Evolutionary conservation across 805 yeast genomes (phyloP).

Genomic region (Yamadazyma philogaea): DNA sequence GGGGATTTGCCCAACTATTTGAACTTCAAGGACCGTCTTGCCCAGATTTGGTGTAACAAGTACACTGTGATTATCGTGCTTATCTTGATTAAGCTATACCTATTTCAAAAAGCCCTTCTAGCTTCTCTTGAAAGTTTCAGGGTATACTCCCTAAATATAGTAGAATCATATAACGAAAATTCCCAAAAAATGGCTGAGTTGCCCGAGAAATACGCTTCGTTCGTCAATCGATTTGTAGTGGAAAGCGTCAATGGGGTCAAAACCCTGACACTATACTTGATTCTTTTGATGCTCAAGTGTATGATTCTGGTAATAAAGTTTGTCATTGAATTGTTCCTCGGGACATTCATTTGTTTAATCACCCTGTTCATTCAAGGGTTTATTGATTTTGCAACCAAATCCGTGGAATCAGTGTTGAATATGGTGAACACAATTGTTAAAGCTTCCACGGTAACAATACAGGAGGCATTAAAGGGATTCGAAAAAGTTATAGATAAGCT

Average conservation of each 20-base stretch:
- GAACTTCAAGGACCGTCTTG: slow-evolving; percentile 29
- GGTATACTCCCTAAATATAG: not conserved
- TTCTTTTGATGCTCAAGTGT: slow-evolving; percentile 8
- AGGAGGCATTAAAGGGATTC: slow-evolving; percentile 8
- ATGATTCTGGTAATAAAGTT: slow-evolving; percentile 57
- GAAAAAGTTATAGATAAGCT: slow-evolving; percentile 4
- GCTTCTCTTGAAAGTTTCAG: slow-evolving; percentile 11
- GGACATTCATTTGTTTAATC: slow-evolving; percentile 82
- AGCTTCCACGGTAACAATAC: slow-evolving; percentile 28
- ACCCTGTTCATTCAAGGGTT: slow-evolving; percentile 72
- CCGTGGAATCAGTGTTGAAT: slow-evolving; percentile 61
- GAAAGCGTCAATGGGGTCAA: slow-evolving; percentile 5
- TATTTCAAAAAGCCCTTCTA: slow-evolving; percentile 47
- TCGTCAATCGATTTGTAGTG: slow-evolving; percentile 10
- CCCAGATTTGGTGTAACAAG: slow-evolving; percentile 67
- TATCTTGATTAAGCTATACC: slow-evolving; percentile 54
- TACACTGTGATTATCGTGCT: slow-evolving; percentile 56
- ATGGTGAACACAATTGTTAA: slow-evolving; percentile 55
- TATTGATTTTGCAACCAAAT: slow-evolving; percentile 67
- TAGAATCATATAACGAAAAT: slow-evolving; percentile 7
- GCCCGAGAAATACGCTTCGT: slow-evolving; percentile 8
- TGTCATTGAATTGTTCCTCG: slow-evolving; percentile 68
- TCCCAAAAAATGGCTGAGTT: not conserved
- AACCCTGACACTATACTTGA: slow-evolving; percentile 7
- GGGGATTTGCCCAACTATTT: slow-evolving; percentile 12